Base-by-base conservation (phyloP, 345 rosid species). In the Eucalyptus regnans region DNA sequence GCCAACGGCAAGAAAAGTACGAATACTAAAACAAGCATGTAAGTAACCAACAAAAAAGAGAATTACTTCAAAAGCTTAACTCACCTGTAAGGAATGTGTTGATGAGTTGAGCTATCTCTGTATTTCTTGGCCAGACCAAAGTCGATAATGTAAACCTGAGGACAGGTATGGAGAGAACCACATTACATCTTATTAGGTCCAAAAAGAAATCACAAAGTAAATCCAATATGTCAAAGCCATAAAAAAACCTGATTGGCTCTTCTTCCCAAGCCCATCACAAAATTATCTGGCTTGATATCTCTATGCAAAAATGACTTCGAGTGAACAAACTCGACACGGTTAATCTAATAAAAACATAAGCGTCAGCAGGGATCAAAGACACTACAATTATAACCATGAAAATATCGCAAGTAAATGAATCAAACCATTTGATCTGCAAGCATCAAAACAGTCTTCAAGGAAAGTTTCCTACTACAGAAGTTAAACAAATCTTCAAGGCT, bases 341-440 rank as follows among this genome's bases (percentile, higher is more conserved):
- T 97, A 88, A 97, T 97, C 99, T 97, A 91, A 86, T 37, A 90
- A 79, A 20, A 37, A 33, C 11, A 87, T 54, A n/a, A 68, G 52
- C 79, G 87, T 37, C 22, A 91, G 84, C 29, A 41, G 3, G 84
- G 48, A 76, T 76, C 23, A 76, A 41, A 76, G 84, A 76, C 48
- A 76, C 14, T 41, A 7, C 43, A 76, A 76, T 76, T 43, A 76
- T 76, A 41, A 76, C 84, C 84, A 41, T 2, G 12, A 44, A 76
- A 44, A 41, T 22, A 76, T 76, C 7, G 5, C 84, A 11, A 76
- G 46, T 56, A 25, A 56, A 56, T 9, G 17, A 43, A 87, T 88
- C 89, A 41, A 92, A 97, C 99, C 99, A 98, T 97, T 91, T 98
- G 99, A 93, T 98, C 99, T 43, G 99, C 99, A 88, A 98, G 95